Base-by-base conservation (phyloP, 768 basidiomycete genomes). In the Hysterangium stoloniferum region DNA sequence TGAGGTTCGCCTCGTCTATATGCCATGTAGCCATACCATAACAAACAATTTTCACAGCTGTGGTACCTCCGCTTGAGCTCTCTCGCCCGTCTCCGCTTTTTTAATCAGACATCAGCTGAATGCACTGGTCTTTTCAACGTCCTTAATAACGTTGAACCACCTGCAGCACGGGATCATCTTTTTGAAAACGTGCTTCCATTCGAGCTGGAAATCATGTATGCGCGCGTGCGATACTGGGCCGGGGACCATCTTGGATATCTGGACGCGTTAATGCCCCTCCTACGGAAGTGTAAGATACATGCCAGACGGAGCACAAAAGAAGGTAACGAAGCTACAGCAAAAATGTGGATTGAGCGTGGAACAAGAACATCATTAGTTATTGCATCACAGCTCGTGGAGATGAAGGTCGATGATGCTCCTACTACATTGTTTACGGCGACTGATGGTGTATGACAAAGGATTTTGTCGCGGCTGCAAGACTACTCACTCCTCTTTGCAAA, bases 51-150 rank as follows among this genome's bases (percentile, higher is more conserved):
- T 32, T 31, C 2, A 32, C 32, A 90, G 86, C 77, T 90, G 25
- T 92, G 88, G 88, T 85, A 84, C 60, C 78, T 91, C 41, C 86
- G 88, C 6, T 74, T 92, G 5, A 79, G 85, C 24, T 79, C 79
- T 49, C 77, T 92, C 25, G 79, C 88, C 38, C 82, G 88, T 15
- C 75, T 92, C 38, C 80, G 88, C 40, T 76, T 92, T 41, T 89
- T 84, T 70, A 90, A 90, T 62, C 88, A 92, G 62, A 82, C 82
- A n/a, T 77, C 85, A 1, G 85, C 86, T 20, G 88, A 92, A 66
- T 84, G 84, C 62, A 81, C 77, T 8, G 88, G 88, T 65, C 74
- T 92, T 20, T 91, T 86, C 63, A 67, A 76, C 15, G 81, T 82
- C 22, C 76, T 91, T 40, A 74, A 78, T 54, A 70, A 72, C 27